phyloP scores from a whole-genome alignment of 2,329 filamentous ascomycete species.

The Colletotrichum kahawae region DNA sequence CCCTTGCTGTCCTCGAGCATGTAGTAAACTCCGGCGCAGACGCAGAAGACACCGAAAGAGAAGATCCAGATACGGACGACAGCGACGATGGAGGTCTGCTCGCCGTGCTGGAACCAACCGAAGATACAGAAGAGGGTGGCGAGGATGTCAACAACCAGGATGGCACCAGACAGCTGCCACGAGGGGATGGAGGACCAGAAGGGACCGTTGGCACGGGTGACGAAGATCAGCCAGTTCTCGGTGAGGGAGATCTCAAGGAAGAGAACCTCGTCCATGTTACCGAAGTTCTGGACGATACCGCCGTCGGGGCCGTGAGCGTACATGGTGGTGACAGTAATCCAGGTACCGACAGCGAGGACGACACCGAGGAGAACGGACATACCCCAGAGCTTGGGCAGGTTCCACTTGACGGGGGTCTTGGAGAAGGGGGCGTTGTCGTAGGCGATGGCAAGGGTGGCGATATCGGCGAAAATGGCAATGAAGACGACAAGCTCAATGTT shows the following conservation, averaged over 20 bases:
- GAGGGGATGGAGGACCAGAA: constrained; percentile 92
- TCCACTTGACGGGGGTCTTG: constrained; percentile 79
- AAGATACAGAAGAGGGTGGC: constrained; percentile 87
- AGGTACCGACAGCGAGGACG: constrained; percentile 82
- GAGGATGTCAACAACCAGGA: constrained; percentile 80
- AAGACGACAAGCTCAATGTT: constrained; percentile 91
- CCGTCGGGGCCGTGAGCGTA: constrained; percentile 70
- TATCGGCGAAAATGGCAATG: constrained; percentile 93
- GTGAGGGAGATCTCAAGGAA: constrained; percentile 91
- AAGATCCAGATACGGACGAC: constrained; percentile 91
- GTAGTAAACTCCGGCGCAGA: constrained; percentile 77
- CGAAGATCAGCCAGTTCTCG: constrained; percentile 97
- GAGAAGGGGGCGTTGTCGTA: constrained; percentile 76
- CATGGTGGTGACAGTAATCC: constrained; percentile 90
- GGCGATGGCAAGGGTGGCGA: constrained; percentile 88
- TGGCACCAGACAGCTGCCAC: constrained; percentile 81
- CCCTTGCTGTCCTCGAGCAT: constrained; percentile 80
- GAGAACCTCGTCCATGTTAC: constrained; percentile 79
- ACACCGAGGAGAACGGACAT: constrained; percentile 86
- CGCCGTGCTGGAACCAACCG: constrained; percentile 74
- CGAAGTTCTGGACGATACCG: constrained; percentile 90
- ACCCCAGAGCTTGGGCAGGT: constrained; percentile 91
- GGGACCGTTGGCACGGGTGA: constrained; percentile 89
- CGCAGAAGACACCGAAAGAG: constrained; percentile 87
- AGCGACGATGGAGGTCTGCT: constrained; percentile 77